Evolutionary conservation across 1,284 basidiomycete species (phyloP), one percentile per base, ranked within the genome.

Genomic region (Xerocomus nothofagi): DNA sequence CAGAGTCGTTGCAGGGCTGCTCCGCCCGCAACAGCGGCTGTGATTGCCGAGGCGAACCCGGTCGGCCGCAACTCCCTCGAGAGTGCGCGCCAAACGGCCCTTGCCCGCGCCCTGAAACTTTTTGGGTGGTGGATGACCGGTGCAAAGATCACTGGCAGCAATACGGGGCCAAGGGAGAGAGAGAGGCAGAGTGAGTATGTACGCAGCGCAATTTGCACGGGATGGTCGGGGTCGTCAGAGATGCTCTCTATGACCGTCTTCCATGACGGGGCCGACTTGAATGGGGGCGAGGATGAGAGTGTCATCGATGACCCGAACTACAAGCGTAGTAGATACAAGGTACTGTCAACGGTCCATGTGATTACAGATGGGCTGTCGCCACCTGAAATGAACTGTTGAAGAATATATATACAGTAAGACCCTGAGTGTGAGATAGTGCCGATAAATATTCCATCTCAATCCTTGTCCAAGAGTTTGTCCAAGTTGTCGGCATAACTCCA

Each of bases 1-100:
- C 76, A 82, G 8, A 79, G 39, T 40, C 71, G 68, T 43, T 73
- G 72, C 18, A 89, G 58, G 29, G 72, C 68, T 18, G 77, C 73
- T 6, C 85, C 85, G 8, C 87, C 87, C 1, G 76, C 84, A 5
- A 86, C 72, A 12, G 81, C 79, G 4, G 79, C 59, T 0, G 84
- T 80, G 46, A 88, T 77, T 14, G 84, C 77, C 51, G 79, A 83
- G 5, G 88, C 81, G 62, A 90, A 87, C 7, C 85, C 80, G 44
- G 78, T 79, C 34, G 74, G 54, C 4, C 76, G 73, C 4, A 87
- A 64, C 59, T 89, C 84, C 41, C 78, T 74, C 50, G 59, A 65
- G 12, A 89, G 65, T 11, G 81, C 64, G 38, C 69, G 71, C 48
- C 62, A 62, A 17, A 86, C 65, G 26, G 50, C 50, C 17, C 30